A percentile compares a stretch with the other conserved stretches of the same genome.
phyloP scores from a whole-genome alignment of 345 rosid species.

The Lumnitzera littorea region DNA sequence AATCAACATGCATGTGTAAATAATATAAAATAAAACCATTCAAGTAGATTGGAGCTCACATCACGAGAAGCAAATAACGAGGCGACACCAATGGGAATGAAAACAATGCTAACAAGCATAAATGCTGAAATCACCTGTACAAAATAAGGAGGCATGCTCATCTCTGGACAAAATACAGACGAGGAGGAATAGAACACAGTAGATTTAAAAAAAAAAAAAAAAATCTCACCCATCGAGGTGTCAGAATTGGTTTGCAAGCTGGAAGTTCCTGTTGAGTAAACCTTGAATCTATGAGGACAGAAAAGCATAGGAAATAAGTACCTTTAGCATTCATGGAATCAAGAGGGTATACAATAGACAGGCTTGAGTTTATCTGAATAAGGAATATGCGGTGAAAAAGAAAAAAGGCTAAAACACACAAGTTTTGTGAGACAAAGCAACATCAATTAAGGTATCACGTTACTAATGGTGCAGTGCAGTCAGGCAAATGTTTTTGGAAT shows the following conservation, averaged over 20 bases:
- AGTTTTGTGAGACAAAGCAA: too few species aligned
- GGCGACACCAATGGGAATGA: conserved; percentile 93
- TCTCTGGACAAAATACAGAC: neutral
- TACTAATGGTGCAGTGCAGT: too few species aligned
- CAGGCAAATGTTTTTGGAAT: too few species aligned
- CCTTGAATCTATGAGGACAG: conserved; percentile 58
- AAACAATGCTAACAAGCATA: conserved; percentile 82
- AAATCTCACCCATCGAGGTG: conserved; percentile 78
- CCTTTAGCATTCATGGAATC: too few species aligned
- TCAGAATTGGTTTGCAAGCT: conserved; percentile 98
- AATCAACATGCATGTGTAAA: neutral
- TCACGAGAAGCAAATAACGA: conserved; percentile 82
- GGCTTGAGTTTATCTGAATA: too few species aligned
- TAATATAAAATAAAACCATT: neutral
- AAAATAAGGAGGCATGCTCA: neutral
- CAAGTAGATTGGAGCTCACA: conserved; percentile 20
- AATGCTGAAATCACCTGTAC: conserved; percentile 82
- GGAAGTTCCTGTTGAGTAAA: conserved; percentile 98
- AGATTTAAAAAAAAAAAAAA: neutral
- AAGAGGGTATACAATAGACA: too few species aligned
- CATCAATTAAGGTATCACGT: too few species aligned
- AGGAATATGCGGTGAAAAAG: too few species aligned
- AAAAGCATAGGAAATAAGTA: neutral
- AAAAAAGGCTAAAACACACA: too few species aligned
- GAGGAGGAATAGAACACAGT: neutral